Evolutionary conservation across 2,329 filamentous ascomycete genomes (phyloP).

Genomic region (Blastomyces parvus): DNA sequence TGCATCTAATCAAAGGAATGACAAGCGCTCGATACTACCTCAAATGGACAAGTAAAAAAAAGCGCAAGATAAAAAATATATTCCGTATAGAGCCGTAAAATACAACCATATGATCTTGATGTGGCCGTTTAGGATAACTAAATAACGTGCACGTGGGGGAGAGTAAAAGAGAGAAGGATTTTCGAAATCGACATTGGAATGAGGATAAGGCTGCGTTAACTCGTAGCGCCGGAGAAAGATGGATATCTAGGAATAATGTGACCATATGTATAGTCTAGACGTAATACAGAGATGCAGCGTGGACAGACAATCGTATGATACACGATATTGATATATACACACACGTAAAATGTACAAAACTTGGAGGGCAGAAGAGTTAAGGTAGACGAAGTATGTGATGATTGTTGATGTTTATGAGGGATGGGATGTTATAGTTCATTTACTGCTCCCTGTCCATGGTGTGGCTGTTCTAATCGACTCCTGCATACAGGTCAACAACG

Average conservation of each 20-base stretch:
- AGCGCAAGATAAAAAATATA: not conserved
- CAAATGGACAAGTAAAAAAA: not conserved
- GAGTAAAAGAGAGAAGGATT: not conserved
- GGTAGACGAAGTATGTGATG: not conserved
- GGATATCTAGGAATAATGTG: not conserved
- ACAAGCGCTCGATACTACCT: not conserved
- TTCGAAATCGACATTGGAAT: not conserved
- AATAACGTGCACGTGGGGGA: too few relatives aligned
- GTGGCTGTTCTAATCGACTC: slow-evolving; percentile 40
- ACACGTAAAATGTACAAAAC: not conserved
- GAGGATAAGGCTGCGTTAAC: not conserved
- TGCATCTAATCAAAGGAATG: not conserved
- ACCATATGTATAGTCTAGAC: not conserved
- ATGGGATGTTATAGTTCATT: not conserved
- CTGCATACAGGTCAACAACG: slow-evolving; percentile 80
- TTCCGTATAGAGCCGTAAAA: not conserved
- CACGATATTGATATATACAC: not conserved
- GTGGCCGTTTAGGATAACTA: not conserved
- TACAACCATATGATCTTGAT: not conserved
- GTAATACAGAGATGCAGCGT: not conserved
- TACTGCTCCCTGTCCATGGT: not conserved
- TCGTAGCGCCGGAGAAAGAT: not conserved
- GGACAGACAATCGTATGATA: not conserved
- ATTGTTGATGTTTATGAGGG: not conserved
- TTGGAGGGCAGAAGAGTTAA: not conserved